Evolutionary conservation across 441 rosid genomes (phyloP), one percentile per base, ranked within the genome.

Genomic region (Mallotus japonicus): DNA sequence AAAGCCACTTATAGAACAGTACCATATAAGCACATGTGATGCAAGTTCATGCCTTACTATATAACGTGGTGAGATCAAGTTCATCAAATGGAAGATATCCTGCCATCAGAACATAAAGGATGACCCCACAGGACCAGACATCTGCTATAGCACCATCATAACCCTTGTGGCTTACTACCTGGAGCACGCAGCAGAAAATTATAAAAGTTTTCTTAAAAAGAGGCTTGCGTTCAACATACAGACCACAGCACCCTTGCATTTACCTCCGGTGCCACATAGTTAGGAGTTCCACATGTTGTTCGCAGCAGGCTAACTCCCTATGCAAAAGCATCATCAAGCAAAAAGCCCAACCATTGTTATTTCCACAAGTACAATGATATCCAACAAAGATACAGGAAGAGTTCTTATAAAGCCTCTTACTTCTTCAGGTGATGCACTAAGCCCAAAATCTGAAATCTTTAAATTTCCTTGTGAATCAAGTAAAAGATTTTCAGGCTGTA

Each of bases 251-350:
- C 8, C 46, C 20, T 15, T 42, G 75, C 44, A 17, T 59, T 71
- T 81, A 92, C 99, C 99, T 95, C 99, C 20, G 99, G 99, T 69
- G 99, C 99, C 40, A 95, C 98, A 70, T 95, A 95, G 75, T 95
- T 95, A 40, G 97, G 98, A 67, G 98, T 92, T 62, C 99, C 99
- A 78, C 99, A 92, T 19, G 97, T 95, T 69, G 99, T 95, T 79
- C 87, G 88, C 24, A 95, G 88, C 67, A 91, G 70, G 77, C 91
- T 89, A 78, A 88, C 92, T 73, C 97, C 99, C 99, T 92, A 65
- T 44, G n/a, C 47, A 77, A 73, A 83, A 55, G 72, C 20, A 72
- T 71, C 47, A 77, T 53, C 77, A 70, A 74, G 60, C 53, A 78
- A 76, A 20, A 28, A 28, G 42, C 50, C 28, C 40, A 19, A 28